These are phyloP conservation scores for Colletotrichum sp. DNA, from an alignment of 2,329 filamentous ascomycete species.

Conservation along the genomic window DNA sequence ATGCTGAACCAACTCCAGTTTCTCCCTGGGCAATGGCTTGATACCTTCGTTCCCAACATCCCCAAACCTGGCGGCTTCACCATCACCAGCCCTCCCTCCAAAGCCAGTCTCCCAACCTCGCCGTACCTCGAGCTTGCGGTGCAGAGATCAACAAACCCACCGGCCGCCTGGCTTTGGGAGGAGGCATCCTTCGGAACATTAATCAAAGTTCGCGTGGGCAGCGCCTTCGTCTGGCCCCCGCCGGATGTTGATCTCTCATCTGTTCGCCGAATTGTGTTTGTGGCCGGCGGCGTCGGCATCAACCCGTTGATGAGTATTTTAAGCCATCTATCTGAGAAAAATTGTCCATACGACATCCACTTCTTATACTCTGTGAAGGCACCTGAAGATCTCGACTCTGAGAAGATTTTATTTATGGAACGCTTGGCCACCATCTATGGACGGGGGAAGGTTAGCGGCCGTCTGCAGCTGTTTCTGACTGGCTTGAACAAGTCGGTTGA, in stretches of 20 bases:
- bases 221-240: slow-evolving; percentile 78
- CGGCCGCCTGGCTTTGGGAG: slow-evolving; percentile 78
- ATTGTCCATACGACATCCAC: slow-evolving; percentile 44
- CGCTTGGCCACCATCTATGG: slow-evolving; percentile 48
- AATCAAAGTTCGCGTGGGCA: slow-evolving; percentile 75
- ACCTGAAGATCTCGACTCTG: slow-evolving; percentile 28
- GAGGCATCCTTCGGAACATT: slow-evolving; percentile 48
- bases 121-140: slow-evolving; percentile 79
- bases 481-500: slow-evolving; percentile 11
- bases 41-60: slow-evolving; percentile 75
- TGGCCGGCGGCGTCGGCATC: slow-evolving; percentile 83
- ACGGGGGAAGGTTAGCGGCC: slow-evolving; percentile 39
- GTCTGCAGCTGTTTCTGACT: slow-evolving; percentile 54
- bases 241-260: slow-evolving; percentile 41
- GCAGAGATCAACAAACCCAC: slow-evolving; percentile 72
- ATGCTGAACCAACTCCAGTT: slow-evolving; percentile 59
- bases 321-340: slow-evolving; percentile 56
- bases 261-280: slow-evolving; percentile 69
- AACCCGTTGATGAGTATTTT: slow-evolving; percentile 83
- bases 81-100: slow-evolving; percentile 76
- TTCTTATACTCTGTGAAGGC: slow-evolving; percentile 67
- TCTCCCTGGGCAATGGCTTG: slow-evolving; percentile 86
- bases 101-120: slow-evolving; percentile 36
- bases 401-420: slow-evolving; percentile 55
- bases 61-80: slow-evolving; percentile 84